Base-by-base conservation (phyloP, 1,139 yeast species). In the Pichia sp. region DNA sequence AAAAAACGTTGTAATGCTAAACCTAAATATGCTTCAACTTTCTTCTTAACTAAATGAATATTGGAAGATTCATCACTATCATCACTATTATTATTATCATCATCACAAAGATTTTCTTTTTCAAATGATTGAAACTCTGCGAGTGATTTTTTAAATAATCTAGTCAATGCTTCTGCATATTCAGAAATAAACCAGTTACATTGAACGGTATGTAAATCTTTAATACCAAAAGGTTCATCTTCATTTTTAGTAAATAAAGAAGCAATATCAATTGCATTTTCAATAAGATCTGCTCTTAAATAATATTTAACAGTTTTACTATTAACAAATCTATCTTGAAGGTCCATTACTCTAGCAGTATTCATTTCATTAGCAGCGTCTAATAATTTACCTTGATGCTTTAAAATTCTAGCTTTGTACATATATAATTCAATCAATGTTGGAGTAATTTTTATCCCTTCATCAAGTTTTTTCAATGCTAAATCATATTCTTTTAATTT, bases 261-360 rank as follows among this genome's bases (percentile, higher is more conserved):
- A 34, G 87, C 82, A 34, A 79, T 68, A 47, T 78, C 80, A 37
- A 85, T 75, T 3, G 96, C 97, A 52, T 82, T 78, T 32, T 85
- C 85, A 25, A 87, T 73, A 48, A 76, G 67, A 58, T 86, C 78
- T n/a, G 95, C 92, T 57, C 97, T 76, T 49, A 92, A 66, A 47
- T 75, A 78, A 59, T 92, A 92, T 62, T 89, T 87, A 42, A 87
- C 86, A 10, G 96, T 73, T 61, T 89, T 90, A 47, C 96, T 79
- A 65, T 92, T 94, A 60, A 92, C 78, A 61, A 87, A 92, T 55
- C 98, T 73, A 64, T 92, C 99, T 63, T 87, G 96, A 49, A 85
- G 71, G 60, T 94, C 97, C 48, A 85, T 66, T 46, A 71, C 64
- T 55, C 97, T 76, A 3, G 95, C 97, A 46, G 71, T 73, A 51